Conservation (phyloP, 345 rosid genomes). For the Gossypium longicalyx region DNA sequence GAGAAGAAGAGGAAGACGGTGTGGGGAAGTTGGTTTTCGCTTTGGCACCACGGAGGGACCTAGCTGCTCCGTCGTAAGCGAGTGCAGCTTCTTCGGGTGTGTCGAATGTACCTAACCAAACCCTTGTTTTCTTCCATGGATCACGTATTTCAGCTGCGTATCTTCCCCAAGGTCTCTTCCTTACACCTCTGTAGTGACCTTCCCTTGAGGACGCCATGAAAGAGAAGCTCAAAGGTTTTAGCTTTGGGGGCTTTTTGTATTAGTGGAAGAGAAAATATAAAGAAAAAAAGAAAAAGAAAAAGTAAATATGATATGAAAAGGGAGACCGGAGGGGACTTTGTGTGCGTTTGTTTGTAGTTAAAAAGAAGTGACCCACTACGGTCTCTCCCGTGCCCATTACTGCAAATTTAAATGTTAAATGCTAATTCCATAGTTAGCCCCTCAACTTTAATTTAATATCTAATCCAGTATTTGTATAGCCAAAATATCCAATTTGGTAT, state of each 20-base stretch:
- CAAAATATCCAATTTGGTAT: no score
- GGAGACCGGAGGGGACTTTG: background rate
- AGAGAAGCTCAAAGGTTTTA: background rate
- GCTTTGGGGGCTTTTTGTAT: background rate
- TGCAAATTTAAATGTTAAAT: slow-evolving; percentile 1
- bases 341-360: background rate
- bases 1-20: slow-evolving; percentile 17
- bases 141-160: slow-evolving; percentile 97
- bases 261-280: background rate
- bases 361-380: slow-evolving; percentile 34
- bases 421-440: background rate
- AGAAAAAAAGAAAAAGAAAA: background rate
- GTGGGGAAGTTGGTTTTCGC: slow-evolving; percentile 94
- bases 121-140: slow-evolving; percentile 94
- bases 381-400: slow-evolving; percentile 68
- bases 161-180: slow-evolving; percentile 98
- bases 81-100: slow-evolving; percentile 96
- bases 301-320: no score
- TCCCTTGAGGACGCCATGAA: slow-evolving; percentile 62
- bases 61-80: slow-evolving; percentile 92
- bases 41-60: slow-evolving; percentile 81
- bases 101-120: slow-evolving; percentile 95
- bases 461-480: no score
- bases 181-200: slow-evolving; percentile 84
- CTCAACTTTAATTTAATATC: background rate